phyloP scores from a whole-genome alignment of 257 asterid species.

The Solanum pimpinellifolium region DNA sequence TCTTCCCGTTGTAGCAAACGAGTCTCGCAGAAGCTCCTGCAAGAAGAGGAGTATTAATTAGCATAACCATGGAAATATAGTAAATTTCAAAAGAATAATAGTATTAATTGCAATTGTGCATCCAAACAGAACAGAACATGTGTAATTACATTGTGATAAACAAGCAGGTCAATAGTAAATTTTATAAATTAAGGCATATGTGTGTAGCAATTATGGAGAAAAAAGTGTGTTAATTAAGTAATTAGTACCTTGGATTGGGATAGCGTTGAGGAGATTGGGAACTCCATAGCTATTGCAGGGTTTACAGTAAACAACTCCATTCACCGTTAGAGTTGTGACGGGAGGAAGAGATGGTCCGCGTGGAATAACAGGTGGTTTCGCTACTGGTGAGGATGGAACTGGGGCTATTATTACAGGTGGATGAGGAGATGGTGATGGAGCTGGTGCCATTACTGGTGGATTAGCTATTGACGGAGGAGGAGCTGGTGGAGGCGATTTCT shows the following conservation, averaged over 20 bases:
- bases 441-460: background rate
- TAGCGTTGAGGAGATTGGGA: conserved; percentile 5
- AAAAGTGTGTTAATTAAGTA: background rate
- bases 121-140: too few relatives aligned
- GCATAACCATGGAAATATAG: too few relatives aligned
- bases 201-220: background rate
- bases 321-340: background rate
- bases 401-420: background rate
- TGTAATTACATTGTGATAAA: too few relatives aligned
- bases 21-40: background rate
- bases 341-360: background rate
- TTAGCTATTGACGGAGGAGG: background rate
- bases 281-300: conserved; percentile 21
- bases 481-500: background rate
- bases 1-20: conserved; percentile 2
- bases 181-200: too few relatives aligned
- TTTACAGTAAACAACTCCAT: conserved; percentile 8
- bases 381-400: background rate
- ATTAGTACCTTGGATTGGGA: conserved; percentile 12
- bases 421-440: background rate
- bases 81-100: too few relatives aligned
- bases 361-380: background rate
- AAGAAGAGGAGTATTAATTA: background rate
- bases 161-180: background rate
- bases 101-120: too few relatives aligned